Percentiles rank a stretch among this genome's conserved stretches.
Conservation (phyloP, 352 stramenopile genomes). For the Globisporangium viniferum region DNA sequence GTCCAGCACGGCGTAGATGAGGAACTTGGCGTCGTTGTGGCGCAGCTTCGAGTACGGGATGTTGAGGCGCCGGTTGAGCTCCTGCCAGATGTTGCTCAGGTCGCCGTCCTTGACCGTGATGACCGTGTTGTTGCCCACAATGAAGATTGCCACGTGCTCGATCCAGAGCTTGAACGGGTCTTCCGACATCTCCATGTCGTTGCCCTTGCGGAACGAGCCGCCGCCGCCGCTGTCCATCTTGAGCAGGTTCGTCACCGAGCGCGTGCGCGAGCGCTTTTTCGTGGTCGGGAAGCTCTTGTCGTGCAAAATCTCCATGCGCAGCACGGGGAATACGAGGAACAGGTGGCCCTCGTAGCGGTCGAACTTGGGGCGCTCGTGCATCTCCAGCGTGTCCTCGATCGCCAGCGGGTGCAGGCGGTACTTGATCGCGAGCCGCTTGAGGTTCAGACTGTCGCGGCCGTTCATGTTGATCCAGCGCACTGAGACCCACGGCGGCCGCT, state of each 20-base stretch:
- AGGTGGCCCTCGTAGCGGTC: slow-evolving; percentile 83
- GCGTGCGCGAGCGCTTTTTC: slow-evolving; percentile 37
- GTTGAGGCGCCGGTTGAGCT: slow-evolving; percentile 67
- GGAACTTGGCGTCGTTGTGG: slow-evolving; percentile 86
- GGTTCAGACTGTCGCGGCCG: slow-evolving; percentile 71
- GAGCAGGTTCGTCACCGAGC: slow-evolving; percentile 38
- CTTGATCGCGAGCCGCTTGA: slow-evolving; percentile 87
- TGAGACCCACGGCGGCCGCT: slow-evolving; percentile 73
- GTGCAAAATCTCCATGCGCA: slow-evolving; percentile 63
- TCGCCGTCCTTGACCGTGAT: slow-evolving; percentile 82
- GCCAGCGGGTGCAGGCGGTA: slow-evolving; percentile 82
- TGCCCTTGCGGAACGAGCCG: slow-evolving; percentile 9
- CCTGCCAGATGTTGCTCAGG: slow-evolving; percentile 64
- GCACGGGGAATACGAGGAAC: slow-evolving; percentile 80
- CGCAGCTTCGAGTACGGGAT: slow-evolving; percentile 88
- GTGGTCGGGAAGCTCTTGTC: slow-evolving; percentile 28
- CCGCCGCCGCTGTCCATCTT: slow-evolving; percentile 29
- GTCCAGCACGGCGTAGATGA: slow-evolving; percentile 85
- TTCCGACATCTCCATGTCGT: slow-evolving; percentile 35
- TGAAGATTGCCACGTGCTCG: slow-evolving; percentile 82
- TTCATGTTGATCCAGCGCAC: slow-evolving; percentile 88
- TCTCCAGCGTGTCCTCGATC: slow-evolving; percentile 84
- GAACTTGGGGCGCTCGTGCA: slow-evolving; percentile 85
- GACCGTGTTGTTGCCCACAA: slow-evolving; percentile 78
- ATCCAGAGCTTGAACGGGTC: slow-evolving; percentile 77